Base-by-base conservation (phyloP, 2,329 filamentous ascomycete species). In the Verticillium albo-atrum region DNA sequence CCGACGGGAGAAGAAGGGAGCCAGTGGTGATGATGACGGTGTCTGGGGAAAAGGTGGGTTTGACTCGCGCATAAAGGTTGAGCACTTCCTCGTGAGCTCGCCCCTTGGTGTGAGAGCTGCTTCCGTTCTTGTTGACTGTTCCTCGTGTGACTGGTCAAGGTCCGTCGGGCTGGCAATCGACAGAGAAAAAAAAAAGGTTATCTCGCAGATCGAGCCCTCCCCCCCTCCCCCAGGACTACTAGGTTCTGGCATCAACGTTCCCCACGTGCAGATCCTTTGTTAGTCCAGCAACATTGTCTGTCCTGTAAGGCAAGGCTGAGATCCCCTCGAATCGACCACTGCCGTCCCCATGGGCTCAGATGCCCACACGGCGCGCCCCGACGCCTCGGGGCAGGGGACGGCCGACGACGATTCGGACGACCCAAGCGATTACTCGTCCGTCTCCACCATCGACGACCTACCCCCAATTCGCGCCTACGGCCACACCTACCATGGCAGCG, bases 401-500 rank as follows among this genome's bases (percentile, higher is more conserved):
- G 42, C 42, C 42, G 42, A 50, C 42, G 42, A 50, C 42, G 42
- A 50, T 5, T 50, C 42, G 27, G 66, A 67, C 15, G 60, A 63
- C 12, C 61, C 62, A 7, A 58, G 58, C 30, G 68, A 73, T 56
- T 74, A 71, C 62, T 63, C 62, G 28, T 71, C 73, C 50, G 71
- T 72, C 47, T 73, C 73, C 2, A 57, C 61, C 32, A 68, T 70
- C 52, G 71, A 73, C 53, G 64, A 67, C 3, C 62, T 72, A 10
- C 70, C 71, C 35, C 67, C 69, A 34, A 73, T 75, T 25, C 67
- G 61, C 60, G 70, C 68, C 51, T 73, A 72, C 60, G 72, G 68
- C 7, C 73, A 74, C 57, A 68, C 66, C n/a, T 75, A 75, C 60
- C 71, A 75, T 54, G 72, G 70, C 25, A 74, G 72, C 2, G 73